Evolutionary conservation across 306 rosid species (phyloP).

Genomic region (Prunus fruticosa): DNA sequence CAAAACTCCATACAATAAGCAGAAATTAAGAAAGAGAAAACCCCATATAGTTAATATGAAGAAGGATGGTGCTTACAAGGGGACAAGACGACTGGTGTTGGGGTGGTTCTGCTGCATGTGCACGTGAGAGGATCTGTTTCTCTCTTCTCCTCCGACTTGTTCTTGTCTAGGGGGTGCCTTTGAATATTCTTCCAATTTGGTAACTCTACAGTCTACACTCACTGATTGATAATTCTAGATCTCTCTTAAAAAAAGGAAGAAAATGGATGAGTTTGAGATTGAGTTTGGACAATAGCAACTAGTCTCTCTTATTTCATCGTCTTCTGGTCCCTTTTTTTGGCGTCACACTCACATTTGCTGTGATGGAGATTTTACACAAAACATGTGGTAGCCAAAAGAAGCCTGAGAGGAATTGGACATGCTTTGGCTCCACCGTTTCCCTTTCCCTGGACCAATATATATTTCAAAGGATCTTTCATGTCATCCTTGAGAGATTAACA

Average conservation of each 20-base stretch:
- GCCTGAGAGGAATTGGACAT: neutral
- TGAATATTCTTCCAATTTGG: constrained; percentile 23
- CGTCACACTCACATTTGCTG: constrained; percentile 15
- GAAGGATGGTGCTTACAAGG: constrained; percentile 30
- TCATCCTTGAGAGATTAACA: no score
- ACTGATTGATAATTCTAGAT: constrained; percentile 34
- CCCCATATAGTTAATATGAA: no score
- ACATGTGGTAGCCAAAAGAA: constrained; percentile 38
- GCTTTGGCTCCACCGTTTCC: neutral
- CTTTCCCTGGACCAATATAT: neutral
- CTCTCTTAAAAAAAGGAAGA: neutral
- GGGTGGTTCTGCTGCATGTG: constrained; percentile 18
- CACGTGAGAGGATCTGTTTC: constrained; percentile 49
- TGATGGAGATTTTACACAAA: constrained; percentile 41
- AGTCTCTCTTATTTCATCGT: constrained; percentile 12
- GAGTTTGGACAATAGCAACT: neutral
- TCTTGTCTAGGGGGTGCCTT: constrained; percentile 26
- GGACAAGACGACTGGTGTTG: constrained; percentile 16
- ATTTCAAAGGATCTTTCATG: neutral
- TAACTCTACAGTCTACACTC: constrained; percentile 22
- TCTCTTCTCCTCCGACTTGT: constrained; percentile 33
- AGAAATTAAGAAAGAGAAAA: neutral
- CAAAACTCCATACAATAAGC: neutral
- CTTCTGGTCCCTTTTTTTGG: constrained; percentile 31
- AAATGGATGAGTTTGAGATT: neutral